phyloP scores from a whole-genome alignment of 306 rosid genomes.

The Neltuma alba region DNA sequence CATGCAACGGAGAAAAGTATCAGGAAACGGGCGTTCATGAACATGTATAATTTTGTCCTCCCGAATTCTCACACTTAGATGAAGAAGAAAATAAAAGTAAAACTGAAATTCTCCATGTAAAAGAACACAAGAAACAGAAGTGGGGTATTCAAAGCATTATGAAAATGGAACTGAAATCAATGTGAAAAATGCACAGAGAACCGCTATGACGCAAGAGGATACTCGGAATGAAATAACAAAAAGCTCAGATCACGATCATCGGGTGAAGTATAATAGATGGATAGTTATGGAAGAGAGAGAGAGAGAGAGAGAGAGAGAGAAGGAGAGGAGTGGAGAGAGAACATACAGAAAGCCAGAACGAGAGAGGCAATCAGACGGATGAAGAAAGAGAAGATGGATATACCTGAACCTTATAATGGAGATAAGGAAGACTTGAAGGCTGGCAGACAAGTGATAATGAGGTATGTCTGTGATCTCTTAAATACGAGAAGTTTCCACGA shows the following conservation, averaged over 20 bases:
- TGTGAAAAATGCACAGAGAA: slow-evolving; percentile 10
- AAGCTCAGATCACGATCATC: slow-evolving; percentile 23
- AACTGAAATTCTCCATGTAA: slow-evolving; percentile 3
- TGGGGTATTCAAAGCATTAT: background rate
- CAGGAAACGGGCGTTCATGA: slow-evolving; percentile 20
- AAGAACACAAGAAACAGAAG: slow-evolving; percentile 16
- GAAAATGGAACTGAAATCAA: slow-evolving; percentile 2
- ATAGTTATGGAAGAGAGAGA: slow-evolving; percentile 28
- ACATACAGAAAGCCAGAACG: slow-evolving; percentile 25
- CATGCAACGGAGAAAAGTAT: slow-evolving; percentile 5
- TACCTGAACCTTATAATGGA: slow-evolving; percentile 23
- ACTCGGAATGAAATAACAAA: slow-evolving; percentile 31
- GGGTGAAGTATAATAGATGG: slow-evolving; percentile 10
- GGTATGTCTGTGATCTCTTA: slow-evolving; percentile 16
- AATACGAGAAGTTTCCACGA: slow-evolving; percentile 30
- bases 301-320: background rate
- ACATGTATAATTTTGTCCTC: background rate
- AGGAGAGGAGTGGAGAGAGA: background rate
- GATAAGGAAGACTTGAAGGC: slow-evolving; percentile 36
- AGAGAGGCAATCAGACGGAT: background rate
- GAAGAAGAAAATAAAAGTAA: slow-evolving; percentile 1
- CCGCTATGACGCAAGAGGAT: slow-evolving; percentile 34
- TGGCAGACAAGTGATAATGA: background rate
- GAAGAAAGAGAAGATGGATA: slow-evolving; percentile 35
- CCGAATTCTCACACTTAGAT: slow-evolving; percentile 3